Evolutionary conservation across 768 basidiomycete genomes (phyloP).

Genomic region (Naematelia encephala): DNA sequence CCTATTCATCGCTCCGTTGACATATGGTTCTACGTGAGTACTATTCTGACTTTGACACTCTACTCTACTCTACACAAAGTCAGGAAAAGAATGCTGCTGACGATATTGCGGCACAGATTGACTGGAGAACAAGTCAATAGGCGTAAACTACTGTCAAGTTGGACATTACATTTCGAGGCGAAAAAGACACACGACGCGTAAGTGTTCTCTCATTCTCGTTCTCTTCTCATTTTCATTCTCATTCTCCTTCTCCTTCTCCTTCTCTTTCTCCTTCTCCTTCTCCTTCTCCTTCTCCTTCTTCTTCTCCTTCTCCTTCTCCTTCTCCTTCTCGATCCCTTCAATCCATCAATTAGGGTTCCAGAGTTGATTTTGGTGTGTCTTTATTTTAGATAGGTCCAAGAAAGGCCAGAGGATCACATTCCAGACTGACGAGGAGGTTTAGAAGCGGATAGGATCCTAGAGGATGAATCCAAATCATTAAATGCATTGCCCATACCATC

Average conservation of each 20-base stretch:
- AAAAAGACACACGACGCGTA: conserved; percentile 20
- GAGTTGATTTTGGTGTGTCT: no score
- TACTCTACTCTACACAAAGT: conserved; percentile 9
- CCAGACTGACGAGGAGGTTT: neutral
- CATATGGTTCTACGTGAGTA: conserved; percentile 85
- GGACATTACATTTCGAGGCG: conserved; percentile 72
- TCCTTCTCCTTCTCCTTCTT: neutral
- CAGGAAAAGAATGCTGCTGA: neutral
- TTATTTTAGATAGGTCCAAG: neutral
- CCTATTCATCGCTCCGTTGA: conserved; percentile 77
- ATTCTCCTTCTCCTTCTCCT: no score
- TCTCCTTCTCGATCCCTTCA: no score
- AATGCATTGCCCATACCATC: neutral
- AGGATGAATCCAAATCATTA: neutral
- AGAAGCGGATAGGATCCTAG: neutral
- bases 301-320: no score
- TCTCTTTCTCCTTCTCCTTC: neutral
- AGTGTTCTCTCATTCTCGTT: no score
- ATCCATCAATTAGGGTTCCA: no score
- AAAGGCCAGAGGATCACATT: neutral
- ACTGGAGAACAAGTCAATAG: conserved; percentile 79
- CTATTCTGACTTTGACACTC: conserved; percentile 9
- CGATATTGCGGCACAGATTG: conserved; percentile 57
- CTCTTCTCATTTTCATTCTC: no score
- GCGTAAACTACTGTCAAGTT: conserved; percentile 75